These are phyloP conservation scores for Alternaria conjuncta DNA, from an alignment of 2,329 filamentous ascomycete species.

Conservation along the genomic window DNA sequence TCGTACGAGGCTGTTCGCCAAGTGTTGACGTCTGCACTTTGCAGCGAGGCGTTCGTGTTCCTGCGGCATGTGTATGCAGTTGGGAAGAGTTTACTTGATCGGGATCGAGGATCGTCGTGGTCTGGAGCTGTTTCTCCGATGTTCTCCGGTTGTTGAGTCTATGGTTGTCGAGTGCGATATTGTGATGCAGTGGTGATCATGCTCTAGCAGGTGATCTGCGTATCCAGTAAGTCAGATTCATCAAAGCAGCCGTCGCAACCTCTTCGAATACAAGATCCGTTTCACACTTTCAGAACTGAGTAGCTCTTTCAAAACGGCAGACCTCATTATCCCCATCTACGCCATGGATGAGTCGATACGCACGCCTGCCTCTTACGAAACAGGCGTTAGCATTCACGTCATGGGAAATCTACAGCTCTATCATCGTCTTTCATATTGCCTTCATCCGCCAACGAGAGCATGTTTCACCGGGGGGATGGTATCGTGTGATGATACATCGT, in stretches of 20 bases:
- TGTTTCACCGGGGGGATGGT: too few relatives aligned
- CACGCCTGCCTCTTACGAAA: neutral
- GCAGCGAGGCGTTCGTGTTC: neutral
- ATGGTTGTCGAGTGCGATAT: neutral
- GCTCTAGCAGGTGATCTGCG: neutral
- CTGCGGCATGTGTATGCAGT: neutral
- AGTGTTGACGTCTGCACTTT: conserved; percentile 3
- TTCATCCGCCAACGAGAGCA: neutral
- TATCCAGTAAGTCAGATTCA: neutral
- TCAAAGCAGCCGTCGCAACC: neutral
- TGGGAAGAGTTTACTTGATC: neutral
- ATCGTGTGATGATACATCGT: neutral
- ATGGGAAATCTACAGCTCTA: neutral
- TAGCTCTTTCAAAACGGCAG: neutral
- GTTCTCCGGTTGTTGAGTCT: conserved; percentile 8
- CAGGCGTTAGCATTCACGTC: neutral
- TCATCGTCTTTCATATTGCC: neutral
- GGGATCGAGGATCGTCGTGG: neutral
- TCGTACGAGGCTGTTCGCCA: neutral
- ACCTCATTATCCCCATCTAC: neutral
- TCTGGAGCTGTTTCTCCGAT: conserved; percentile 5
- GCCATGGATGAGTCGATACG: neutral
- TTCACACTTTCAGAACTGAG: neutral
- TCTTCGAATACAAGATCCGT: neutral
- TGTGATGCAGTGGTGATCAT: neutral